Conservation (phyloP, 768 basidiomycete species). For the Terana coerulea region DNA sequence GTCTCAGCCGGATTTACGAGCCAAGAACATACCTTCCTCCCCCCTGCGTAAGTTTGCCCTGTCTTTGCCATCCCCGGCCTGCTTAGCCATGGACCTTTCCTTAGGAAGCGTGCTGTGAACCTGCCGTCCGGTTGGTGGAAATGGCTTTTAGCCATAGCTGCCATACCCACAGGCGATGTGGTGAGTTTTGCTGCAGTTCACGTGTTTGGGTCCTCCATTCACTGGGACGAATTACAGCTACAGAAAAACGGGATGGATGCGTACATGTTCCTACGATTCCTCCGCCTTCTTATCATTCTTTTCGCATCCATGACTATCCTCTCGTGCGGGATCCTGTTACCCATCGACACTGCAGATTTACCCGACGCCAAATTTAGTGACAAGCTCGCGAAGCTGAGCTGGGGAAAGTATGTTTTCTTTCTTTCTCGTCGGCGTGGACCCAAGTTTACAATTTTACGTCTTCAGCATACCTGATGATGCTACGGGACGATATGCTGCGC, state of each 20-base stretch:
- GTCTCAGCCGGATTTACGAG: conserved; percentile 55
- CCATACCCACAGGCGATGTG: conserved; percentile 40
- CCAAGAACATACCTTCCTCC: conserved; percentile 62
- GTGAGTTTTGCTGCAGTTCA: conserved; percentile 28
- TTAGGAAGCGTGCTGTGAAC: conserved; percentile 41
- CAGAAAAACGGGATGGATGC: conserved; percentile 65
- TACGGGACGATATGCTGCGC: conserved; percentile 49
- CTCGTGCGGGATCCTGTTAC: conserved; percentile 63
- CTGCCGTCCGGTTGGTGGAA: conserved; percentile 43
- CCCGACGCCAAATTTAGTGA: conserved; percentile 21
- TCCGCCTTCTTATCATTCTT: conserved; percentile 60
- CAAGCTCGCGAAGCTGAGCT: conserved; percentile 44
- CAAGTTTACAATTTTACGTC: not conserved
- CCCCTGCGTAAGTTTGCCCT: conserved; percentile 18
- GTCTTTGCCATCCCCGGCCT: not conserved
- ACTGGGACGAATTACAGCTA: conserved; percentile 33
- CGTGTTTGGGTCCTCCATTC: not conserved
- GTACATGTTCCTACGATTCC: conserved; percentile 44
- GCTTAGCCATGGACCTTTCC: no score
- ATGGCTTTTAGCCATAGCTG: conserved; percentile 48
- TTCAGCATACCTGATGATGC: conserved; percentile 13
- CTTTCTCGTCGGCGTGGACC: not conserved
- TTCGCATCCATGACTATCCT: conserved; percentile 52
- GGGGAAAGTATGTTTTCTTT: conserved; percentile 42
- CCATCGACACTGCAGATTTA: conserved; percentile 48